Conservation (phyloP, 164 flowering plant species). For the Euptelea pleiosperma region DNA sequence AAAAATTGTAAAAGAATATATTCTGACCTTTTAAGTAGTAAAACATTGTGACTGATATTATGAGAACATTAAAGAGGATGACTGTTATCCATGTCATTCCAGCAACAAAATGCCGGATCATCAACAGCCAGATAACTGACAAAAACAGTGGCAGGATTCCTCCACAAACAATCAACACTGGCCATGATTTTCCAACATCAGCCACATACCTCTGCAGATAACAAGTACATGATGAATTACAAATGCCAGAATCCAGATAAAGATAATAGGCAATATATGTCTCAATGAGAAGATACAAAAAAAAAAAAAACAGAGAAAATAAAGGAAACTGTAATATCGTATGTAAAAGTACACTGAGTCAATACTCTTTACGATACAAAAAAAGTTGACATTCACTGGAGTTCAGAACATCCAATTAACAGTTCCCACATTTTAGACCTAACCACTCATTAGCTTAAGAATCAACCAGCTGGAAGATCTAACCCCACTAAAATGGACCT, state of each 20-base stretch:
- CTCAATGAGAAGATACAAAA: not conserved
- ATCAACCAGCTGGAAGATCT: too few species aligned
- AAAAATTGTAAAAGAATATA: constrained; percentile 1
- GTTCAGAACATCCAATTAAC: too few species aligned
- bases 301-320: not conserved
- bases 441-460: too few species aligned
- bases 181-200: constrained; percentile 95
- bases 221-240: not conserved
- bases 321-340: not conserved
- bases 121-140: constrained; percentile 81
- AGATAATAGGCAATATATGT: not conserved
- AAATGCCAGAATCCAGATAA: too few species aligned
- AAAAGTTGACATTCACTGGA: too few species aligned
- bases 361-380: too few species aligned
- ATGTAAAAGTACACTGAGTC: too few species aligned
- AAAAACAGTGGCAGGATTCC: constrained; percentile 83
- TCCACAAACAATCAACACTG: constrained; percentile 92
- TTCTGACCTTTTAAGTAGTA: constrained; percentile 88
- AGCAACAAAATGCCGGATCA: constrained; percentile 89
- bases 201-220: constrained; percentile 86
- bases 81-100: constrained; percentile 99
- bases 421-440: too few species aligned
- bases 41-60: constrained; percentile 83
- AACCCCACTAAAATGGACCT: too few species aligned
- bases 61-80: constrained; percentile 65